Conservation (phyloP, 1,139 yeast genomes). For the Scheffersomyces titani region DNA sequence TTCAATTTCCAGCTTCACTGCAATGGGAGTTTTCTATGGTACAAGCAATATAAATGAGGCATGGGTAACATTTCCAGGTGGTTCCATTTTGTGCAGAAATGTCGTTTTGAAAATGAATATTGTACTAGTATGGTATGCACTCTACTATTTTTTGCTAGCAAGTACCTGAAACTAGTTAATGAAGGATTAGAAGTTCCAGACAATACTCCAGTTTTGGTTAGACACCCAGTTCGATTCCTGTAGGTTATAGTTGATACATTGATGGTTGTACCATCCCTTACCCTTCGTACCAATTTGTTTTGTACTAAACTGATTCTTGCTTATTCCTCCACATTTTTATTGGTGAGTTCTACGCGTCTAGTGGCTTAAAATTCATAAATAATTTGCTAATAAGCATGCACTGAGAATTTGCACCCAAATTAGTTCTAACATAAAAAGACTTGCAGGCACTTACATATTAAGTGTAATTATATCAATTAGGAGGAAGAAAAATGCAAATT, state of each 20-base stretch:
- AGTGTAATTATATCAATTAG: too few species aligned
- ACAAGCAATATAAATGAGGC: background rate
- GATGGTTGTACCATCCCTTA: background rate
- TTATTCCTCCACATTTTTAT: background rate
- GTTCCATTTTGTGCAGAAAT: background rate
- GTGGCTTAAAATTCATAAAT: background rate
- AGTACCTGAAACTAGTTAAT: background rate
- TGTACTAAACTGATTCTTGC: too few species aligned
- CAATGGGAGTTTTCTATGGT: background rate
- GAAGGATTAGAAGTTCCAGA: background rate
- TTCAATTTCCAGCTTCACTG: background rate
- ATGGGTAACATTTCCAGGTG: background rate
- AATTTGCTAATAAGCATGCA: background rate
- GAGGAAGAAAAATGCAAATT: too few species aligned
- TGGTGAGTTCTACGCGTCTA: background rate
- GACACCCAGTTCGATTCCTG: background rate
- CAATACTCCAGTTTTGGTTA: background rate
- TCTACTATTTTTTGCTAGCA: background rate
- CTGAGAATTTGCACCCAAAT: background rate
- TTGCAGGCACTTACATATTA: too few species aligned
- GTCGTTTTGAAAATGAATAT: background rate
- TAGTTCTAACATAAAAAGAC: too few species aligned
- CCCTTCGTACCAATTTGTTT: background rate
- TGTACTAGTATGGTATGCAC: background rate
- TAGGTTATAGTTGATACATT: background rate